These are phyloP conservation scores for Blastobotrys indianensis DNA, from an alignment of 1,139 yeast species.

Conservation along the genomic window DNA sequence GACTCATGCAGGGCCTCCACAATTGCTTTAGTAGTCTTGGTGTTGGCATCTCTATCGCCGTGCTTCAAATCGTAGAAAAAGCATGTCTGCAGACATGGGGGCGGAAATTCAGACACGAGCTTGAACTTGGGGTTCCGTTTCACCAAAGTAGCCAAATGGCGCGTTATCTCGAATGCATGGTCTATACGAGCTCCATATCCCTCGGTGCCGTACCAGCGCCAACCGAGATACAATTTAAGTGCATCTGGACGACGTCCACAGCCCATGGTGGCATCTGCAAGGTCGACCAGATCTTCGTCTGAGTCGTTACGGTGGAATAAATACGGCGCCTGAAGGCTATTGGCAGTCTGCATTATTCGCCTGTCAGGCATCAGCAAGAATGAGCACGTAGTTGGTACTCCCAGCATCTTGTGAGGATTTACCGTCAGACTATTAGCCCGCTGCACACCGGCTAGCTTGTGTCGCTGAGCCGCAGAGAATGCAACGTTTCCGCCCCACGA, in stretches of 20 bases:
- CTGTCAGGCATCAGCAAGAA: slow-evolving; percentile 70
- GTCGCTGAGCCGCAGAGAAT: slow-evolving; percentile 49
- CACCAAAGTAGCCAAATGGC: slow-evolving; percentile 50
- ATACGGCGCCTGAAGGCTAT: slow-evolving; percentile 75
- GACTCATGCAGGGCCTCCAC: slow-evolving; percentile 55
- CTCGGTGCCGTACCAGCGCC: slow-evolving; percentile 70
- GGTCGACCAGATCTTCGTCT: slow-evolving; percentile 53
- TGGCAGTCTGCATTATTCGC: slow-evolving; percentile 58
- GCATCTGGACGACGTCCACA: slow-evolving; percentile 87
- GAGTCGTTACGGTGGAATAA: slow-evolving; percentile 55
- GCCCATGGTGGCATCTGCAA: slow-evolving; percentile 91
- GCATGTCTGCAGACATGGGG: slow-evolving; percentile 81
- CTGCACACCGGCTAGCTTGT: slow-evolving; percentile 53
- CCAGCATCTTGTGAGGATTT: slow-evolving; percentile 85
- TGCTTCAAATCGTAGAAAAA: slow-evolving; percentile 58
- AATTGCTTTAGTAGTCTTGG: slow-evolving; percentile 56
- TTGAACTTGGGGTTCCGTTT: slow-evolving; percentile 39
- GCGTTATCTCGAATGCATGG: slow-evolving; percentile 63
- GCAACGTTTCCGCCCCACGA: slow-evolving; percentile 89
- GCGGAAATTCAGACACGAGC: slow-evolving; percentile 50
- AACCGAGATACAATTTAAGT: slow-evolving; percentile 67
- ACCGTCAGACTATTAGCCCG: slow-evolving; percentile 74
- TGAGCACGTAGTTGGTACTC: slow-evolving; percentile 86
- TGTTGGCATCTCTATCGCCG: slow-evolving; percentile 38
- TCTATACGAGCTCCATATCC: slow-evolving; percentile 54